These are phyloP conservation scores for Gaertneriomyces sp. DNA, from an alignment of 192 early-diverging fungal species.

Conservation along the genomic window DNA sequence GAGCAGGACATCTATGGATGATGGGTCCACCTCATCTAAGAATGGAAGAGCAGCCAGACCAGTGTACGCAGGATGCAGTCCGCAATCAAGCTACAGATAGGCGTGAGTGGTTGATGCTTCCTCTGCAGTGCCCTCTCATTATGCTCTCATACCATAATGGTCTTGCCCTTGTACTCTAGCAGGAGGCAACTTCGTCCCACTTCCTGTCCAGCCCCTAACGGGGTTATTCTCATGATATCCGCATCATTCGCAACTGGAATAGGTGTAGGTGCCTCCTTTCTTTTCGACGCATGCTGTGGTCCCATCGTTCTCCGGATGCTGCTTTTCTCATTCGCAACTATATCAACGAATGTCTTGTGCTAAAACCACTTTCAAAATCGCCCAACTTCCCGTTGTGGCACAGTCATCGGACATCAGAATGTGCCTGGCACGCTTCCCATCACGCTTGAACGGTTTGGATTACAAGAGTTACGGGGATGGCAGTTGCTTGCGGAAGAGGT, in stretches of 20 bases:
- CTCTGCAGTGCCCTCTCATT: background rate
- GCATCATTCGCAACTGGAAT: conserved; percentile 46
- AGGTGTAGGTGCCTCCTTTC: conserved; percentile 23
- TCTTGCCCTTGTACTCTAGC: conserved; percentile 94
- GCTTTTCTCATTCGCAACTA: too few species aligned
- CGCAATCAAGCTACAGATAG: conserved; percentile 78
- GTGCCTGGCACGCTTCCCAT: too few species aligned
- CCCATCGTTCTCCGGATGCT: too few species aligned
- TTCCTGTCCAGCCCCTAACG: conserved; percentile 95
- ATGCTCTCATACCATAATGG: conserved; percentile 62
- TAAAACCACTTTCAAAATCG: too few species aligned
- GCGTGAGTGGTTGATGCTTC: background rate
- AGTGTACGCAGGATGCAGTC: conserved; percentile 87
- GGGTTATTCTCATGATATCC: conserved; percentile 85
- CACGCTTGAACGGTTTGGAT: too few species aligned
- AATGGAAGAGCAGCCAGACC: conserved; percentile 92
- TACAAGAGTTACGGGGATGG: too few species aligned
- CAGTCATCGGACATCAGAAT: too few species aligned
- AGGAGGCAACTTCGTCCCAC: conserved; percentile 92
- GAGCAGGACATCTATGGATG: conserved; percentile 81
- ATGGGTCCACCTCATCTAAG: conserved; percentile 91
- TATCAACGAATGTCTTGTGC: too few species aligned
- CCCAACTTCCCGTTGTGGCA: too few species aligned
- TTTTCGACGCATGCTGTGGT: conserved; percentile 6
- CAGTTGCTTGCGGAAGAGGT: too few species aligned